phyloP scores from a whole-genome alignment of 805 yeast species.

The Cyberlindnera mrakii region DNA sequence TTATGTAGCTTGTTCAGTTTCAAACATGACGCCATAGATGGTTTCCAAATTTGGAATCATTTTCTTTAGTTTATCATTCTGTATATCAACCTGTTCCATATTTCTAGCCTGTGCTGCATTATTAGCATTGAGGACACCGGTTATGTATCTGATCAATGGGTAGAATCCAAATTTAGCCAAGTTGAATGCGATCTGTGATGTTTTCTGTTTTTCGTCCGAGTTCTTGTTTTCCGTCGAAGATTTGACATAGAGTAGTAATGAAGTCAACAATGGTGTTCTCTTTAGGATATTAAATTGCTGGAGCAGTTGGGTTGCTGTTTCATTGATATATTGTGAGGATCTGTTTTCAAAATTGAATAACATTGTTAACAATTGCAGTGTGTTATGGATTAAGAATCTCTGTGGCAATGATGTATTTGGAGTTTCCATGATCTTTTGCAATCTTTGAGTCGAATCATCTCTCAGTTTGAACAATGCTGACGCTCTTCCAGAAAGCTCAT shows the following conservation, averaged over 20 bases:
- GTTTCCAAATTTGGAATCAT: constrained; percentile 4
- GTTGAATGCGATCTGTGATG: constrained; percentile 23
- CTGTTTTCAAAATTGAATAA: constrained; percentile 12
- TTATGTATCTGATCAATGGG: constrained; percentile 19
- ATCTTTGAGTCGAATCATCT: background rate
- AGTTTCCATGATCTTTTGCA: constrained; percentile 2
- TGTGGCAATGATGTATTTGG: constrained; percentile 3
- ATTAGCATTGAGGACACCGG: constrained; percentile 18
- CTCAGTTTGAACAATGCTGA: constrained; percentile 5
- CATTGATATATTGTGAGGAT: constrained; percentile 14
- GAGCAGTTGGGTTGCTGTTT: constrained; percentile 4
- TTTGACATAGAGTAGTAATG: constrained; percentile 19
- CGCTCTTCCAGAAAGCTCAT: background rate
- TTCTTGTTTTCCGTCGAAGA: constrained; percentile 21
- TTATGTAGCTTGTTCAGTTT: background rate
- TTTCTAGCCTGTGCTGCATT: constrained; percentile 22
- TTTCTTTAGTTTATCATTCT: constrained; percentile 14
- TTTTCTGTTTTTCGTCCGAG: constrained; percentile 24
- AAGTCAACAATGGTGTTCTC: constrained; percentile 15
- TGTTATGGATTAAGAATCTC: constrained; percentile 3
- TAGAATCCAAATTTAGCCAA: constrained; percentile 21
- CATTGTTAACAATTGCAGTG: constrained; percentile 5
- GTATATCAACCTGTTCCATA: constrained; percentile 21
- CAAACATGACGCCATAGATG: constrained; percentile 2
- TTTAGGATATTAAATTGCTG: constrained; percentile 14